These are phyloP conservation scores for Linanthus parryae DNA, from an alignment of 148 eudicot species.

Conservation along the genomic window DNA sequence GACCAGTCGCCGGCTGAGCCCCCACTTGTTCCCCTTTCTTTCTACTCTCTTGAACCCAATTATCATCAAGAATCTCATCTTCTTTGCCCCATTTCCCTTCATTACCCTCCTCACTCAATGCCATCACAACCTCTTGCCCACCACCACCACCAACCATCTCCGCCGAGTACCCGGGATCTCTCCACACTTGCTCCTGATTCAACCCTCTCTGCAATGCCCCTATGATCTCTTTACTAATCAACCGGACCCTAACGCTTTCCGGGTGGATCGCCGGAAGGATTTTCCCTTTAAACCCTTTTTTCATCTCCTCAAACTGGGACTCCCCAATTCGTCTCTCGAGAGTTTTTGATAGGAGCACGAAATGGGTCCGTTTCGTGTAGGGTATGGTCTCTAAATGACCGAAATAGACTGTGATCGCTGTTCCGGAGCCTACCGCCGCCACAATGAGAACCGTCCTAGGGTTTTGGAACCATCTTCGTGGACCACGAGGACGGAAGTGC, in stretches of 20 bases:
- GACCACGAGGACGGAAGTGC: constrained; percentile 63
- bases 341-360: constrained; percentile 40
- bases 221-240: constrained; percentile 61
- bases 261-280: constrained; percentile 76
- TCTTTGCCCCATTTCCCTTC: constrained; percentile 46
- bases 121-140: constrained; percentile 30
- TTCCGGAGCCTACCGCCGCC: constrained; percentile 43
- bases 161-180: constrained; percentile 43
- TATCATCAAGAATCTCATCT: constrained; percentile 77
- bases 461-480: constrained; percentile 48
- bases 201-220: constrained; percentile 71
- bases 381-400: constrained; percentile 63
- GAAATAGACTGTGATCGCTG: constrained; percentile 37
- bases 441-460: constrained; percentile 45
- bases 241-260: constrained; percentile 61
- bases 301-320: constrained; percentile 35
- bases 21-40: too few relatives aligned
- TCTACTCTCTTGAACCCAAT: constrained; percentile 75
- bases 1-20: constrained; percentile 28
- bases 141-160: constrained; percentile 15
- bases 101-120: constrained; percentile 30
- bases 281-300: constrained; percentile 48
- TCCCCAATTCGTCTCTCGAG: constrained; percentile 54
- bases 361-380: constrained; percentile 67
- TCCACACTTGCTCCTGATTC: constrained; percentile 68